phyloP scores from a whole-genome alignment of 192 early-diverging fungal species.

The Podila clonocystis region DNA sequence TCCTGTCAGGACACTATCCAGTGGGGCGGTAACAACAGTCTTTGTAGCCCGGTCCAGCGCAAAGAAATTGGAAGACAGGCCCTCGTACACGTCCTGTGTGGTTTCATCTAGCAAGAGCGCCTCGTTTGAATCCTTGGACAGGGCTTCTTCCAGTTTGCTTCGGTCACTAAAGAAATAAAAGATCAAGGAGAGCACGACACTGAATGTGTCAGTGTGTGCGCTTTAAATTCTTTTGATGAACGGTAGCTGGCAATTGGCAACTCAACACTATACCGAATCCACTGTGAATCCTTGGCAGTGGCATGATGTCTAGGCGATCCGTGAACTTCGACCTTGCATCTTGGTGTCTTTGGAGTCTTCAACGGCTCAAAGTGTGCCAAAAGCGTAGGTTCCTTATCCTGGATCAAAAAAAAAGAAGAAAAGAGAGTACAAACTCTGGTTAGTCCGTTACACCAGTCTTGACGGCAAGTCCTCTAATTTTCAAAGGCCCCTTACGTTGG shows the following conservation, averaged over 20 bases:
- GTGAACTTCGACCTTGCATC: slow-evolving; percentile 58
- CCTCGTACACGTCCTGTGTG: slow-evolving; percentile 70
- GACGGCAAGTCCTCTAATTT: background rate
- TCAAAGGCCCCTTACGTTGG: slow-evolving; percentile 45
- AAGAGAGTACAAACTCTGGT: background rate
- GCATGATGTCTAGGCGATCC: slow-evolving; percentile 64
- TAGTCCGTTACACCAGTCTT: no score
- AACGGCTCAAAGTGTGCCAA: slow-evolving; percentile 34
- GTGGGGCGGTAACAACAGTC: slow-evolving; percentile 61
- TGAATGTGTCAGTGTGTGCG: background rate
- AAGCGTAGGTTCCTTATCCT: slow-evolving; percentile 17
- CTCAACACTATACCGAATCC: slow-evolving; percentile 61
- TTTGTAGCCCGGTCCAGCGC: slow-evolving; percentile 45
- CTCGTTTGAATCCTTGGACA: slow-evolving; percentile 64
- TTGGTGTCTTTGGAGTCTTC: slow-evolving; percentile 7
- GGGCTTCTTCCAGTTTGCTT: slow-evolving; percentile 41
- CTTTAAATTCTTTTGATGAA: background rate
- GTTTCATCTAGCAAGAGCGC: slow-evolving; percentile 65
- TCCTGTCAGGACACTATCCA: slow-evolving; percentile 67
- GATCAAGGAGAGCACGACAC: background rate
- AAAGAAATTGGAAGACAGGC: slow-evolving; percentile 77
- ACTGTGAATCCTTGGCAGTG: slow-evolving; percentile 76
- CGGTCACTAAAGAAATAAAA: slow-evolving; percentile 57
- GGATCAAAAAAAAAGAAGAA: slow-evolving; percentile 9
- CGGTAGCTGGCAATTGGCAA: no score